A percentile compares a stretch with the other conserved stretches of the same genome.
These are phyloP conservation scores for Sanghuangporus weigelae DNA, from an alignment of 1,284 basidiomycete genomes.

Conservation along the genomic window DNA sequence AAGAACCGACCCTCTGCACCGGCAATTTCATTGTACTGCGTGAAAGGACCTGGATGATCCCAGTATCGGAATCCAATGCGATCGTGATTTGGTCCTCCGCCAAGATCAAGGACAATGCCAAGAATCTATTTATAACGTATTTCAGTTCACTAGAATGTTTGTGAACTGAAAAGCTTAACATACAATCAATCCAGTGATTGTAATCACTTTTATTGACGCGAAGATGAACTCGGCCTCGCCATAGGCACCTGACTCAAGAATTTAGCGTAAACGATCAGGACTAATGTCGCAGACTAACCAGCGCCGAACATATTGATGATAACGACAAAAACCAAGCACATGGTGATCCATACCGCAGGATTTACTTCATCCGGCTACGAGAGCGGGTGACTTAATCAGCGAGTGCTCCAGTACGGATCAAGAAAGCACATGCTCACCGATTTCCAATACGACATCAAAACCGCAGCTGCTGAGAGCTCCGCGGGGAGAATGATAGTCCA, in stretches of 20 bases:
- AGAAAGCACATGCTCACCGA: conserved; percentile 10
- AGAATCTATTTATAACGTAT: conserved; percentile 31
- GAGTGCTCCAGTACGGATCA: not conserved
- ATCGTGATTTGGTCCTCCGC: conserved; percentile 52
- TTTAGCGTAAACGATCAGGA: not conserved
- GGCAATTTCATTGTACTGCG: conserved; percentile 45
- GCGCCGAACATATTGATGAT: conserved; percentile 77
- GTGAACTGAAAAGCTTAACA: conserved; percentile 30
- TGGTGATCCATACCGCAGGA: conserved; percentile 70
- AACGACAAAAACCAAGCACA: conserved; percentile 69
- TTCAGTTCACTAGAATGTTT: conserved; percentile 4
- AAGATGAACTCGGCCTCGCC: conserved; percentile 75
- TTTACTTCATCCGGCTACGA: conserved; percentile 38
- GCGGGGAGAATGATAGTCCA: conserved; percentile 71
- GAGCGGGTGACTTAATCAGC: conserved; percentile 14
- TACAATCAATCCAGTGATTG: conserved; percentile 60
- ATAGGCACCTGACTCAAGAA: conserved; percentile 41
- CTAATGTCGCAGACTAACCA: conserved; percentile 31
- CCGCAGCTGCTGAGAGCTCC: conserved; percentile 71
- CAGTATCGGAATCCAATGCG: conserved; percentile 60
- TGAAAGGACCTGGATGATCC: conserved; percentile 72
- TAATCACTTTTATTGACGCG: conserved; percentile 76
- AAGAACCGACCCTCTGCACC: conserved; percentile 65
- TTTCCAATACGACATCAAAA: conserved; percentile 75
- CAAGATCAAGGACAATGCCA: conserved; percentile 66